Conservation (phyloP, 108 stramenopile species). For the Skeletonema menzelii region DNA sequence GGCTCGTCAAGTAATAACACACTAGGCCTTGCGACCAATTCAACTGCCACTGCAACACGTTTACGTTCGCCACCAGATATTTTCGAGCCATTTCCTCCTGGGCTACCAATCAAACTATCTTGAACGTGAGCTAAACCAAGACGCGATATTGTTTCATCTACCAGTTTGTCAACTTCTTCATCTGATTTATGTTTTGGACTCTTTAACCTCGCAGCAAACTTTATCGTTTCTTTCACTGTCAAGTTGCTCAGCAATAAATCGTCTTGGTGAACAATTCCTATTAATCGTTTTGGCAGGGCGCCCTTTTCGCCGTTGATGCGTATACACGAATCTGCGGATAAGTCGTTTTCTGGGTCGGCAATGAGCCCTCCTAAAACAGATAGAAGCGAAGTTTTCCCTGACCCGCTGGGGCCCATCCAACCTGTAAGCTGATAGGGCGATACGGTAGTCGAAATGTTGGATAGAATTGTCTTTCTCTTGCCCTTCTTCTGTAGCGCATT, state of each 20-base stretch:
- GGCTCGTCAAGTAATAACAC: conserved; percentile 75
- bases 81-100: conserved; percentile 35
- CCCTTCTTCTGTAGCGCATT: not conserved
- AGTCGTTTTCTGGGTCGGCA: conserved; percentile 29
- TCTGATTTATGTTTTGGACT: conserved; percentile 44
- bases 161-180: conserved; percentile 47
- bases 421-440: conserved; percentile 61
- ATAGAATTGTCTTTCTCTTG: conserved; percentile 37
- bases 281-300: conserved; percentile 62
- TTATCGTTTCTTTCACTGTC: conserved; percentile 82
- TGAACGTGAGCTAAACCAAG: conserved; percentile 62
- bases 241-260: conserved; percentile 80
- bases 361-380: conserved; percentile 64
- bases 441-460: conserved; percentile 61
- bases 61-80: conserved; percentile 89
- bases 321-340: conserved; percentile 49
- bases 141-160: conserved; percentile 63
- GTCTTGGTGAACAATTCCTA: conserved; percentile 88
- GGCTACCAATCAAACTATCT: conserved; percentile 62
- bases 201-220: conserved; percentile 79
- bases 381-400: conserved; percentile 70
- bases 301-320: conserved; percentile 61
- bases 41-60: conserved; percentile 79
- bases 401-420: conserved; percentile 83
- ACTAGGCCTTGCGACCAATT: conserved; percentile 79